Percentiles rank a stretch among this genome's conserved stretches.
phyloP scores from a whole-genome alignment of 805 yeast genomes.

The Starmerella scarabaei region DNA sequence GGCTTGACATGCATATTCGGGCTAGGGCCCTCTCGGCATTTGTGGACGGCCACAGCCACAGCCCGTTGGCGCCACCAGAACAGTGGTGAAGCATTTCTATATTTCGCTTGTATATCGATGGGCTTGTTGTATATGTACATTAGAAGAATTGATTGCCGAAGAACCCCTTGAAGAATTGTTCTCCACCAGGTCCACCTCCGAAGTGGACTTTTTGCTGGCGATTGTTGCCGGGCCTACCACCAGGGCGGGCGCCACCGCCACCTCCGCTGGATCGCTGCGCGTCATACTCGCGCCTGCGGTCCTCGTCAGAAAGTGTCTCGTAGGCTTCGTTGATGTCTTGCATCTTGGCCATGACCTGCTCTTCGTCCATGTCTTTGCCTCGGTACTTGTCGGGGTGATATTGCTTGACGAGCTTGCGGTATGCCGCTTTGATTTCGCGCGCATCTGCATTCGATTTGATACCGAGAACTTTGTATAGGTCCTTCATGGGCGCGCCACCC shows the following conservation, averaged over 20 bases:
- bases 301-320: conserved; percentile 63
- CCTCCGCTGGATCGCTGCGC: conserved; percentile 13
- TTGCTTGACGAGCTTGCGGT: conserved; percentile 61
- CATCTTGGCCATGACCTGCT: conserved; percentile 69
- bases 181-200: background rate
- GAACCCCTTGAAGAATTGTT: background rate
- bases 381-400: conserved; percentile 89
- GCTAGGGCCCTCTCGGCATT: too few relatives aligned
- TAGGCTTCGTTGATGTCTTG: conserved; percentile 88
- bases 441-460: conserved; percentile 54
- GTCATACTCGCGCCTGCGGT: conserved; percentile 54
- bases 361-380: conserved; percentile 45
- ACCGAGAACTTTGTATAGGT: conserved; percentile 69
- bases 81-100: too few relatives aligned
- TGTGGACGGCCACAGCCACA: too few relatives aligned
- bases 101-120: too few relatives aligned
- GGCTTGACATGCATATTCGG: too few relatives aligned
- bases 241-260: conserved; percentile 1
- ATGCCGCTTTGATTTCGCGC: conserved; percentile 64
- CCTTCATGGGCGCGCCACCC: conserved; percentile 36
- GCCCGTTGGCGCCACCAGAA: too few relatives aligned
- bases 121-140: background rate
- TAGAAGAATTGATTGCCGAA: background rate
- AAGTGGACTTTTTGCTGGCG: background rate
- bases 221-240: background rate